Base-by-base conservation (phyloP, 371 early-diverging fungal genomes). In the Mucor racemosus region DNA sequence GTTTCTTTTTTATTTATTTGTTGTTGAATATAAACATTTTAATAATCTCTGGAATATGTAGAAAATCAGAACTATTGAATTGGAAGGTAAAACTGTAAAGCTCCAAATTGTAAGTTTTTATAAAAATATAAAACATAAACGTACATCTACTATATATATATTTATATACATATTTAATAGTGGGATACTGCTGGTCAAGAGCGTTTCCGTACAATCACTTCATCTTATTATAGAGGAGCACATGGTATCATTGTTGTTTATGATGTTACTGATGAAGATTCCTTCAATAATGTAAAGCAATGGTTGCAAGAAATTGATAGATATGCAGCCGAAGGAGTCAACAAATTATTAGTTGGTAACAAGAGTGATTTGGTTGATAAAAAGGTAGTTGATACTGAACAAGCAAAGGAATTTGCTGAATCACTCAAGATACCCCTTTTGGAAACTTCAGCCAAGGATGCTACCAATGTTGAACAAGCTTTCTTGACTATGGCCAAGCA, bases 111-210 rank as follows among this genome's bases (percentile, higher is more conserved):
- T 90, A 88, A 80, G 86, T 74, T 14, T 4, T 19, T 41, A 0
- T 1, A 53, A 11, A 26, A n/a, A 64, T 21, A 35, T 19, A 38
- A 60, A n/a, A 11, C 1, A 53, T 21, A 5, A 35, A 54, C 17
- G 10, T 35, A 42, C 26, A 26, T 26, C 3, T 26, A 26, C 1
- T 26, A 26, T 26, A 11, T 57, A 35, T n/a, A 44, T 17, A 35
- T 34, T 65, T 26, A 26, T 26, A 11, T 57, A 35, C n/a, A 44
- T 17, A 35, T 34, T 65, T 65, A 14, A 9, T 76, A 80, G 81
- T 99, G 99, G 99, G 99, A 99, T 82, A 99, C 99, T n/a, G 99
- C 99, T 41, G 99, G 99, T 34, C 99, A 99, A 87, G 99, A 99
- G 79, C 91, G 99, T 68, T 99, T 99, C 91, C 90, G 99, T 65